Evolutionary conservation across 2,329 filamentous ascomycete species (phyloP), one percentile per base, ranked within the genome.

Genomic region (Sporothrix protearum): DNA sequence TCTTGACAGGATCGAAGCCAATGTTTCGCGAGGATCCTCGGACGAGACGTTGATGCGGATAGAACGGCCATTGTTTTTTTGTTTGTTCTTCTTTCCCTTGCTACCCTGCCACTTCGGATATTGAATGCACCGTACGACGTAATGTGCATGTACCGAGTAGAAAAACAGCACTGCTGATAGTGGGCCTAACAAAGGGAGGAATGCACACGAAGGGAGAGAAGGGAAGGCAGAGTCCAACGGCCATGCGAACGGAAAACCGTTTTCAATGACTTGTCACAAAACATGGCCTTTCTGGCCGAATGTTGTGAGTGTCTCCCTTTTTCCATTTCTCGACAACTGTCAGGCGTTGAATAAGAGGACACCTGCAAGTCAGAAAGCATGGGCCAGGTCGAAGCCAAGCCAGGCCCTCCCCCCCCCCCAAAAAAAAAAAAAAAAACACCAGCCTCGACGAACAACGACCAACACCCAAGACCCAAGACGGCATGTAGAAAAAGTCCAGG

Each of bases 201-300:
- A 61, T 39, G 30, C 19, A 19, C 22, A 49, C 22, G 39, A 45
- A 64, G 28, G 59, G 36, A 64, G 57, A 36, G 42, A 64, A 42
- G 28, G 49, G 25, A 25, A 22, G 6, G 28, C 8, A n/a, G 33
- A 14, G 59, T 16, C 6, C 59, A 64, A 64, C 59, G 59, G 59
- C 59, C 59, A 64, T 45, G 59, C 59, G 22, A 19, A 16, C n/a
- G 39, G 10, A n/a, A n/a, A 49, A 19, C 63, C 22, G 42, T 66
- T 66, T 25, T 33, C 59, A n/a, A 10, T 66, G 63, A 66, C 63
- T 33, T 22, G 42, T 66, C 63, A 66, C 42, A 66, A 66, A 66
- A 49, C 25, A 49, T 66, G 63, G 63, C 59, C 36, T 59, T 30
- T 36, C 30, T 7, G 22, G 16, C n/a, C 16, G 45, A 7, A 19